A percentile compares a stretch with the other conserved stretches of the same genome.
Evolutionary conservation across 768 basidiomycete species (phyloP).

Genomic region (Solioccasus polychromus): DNA sequence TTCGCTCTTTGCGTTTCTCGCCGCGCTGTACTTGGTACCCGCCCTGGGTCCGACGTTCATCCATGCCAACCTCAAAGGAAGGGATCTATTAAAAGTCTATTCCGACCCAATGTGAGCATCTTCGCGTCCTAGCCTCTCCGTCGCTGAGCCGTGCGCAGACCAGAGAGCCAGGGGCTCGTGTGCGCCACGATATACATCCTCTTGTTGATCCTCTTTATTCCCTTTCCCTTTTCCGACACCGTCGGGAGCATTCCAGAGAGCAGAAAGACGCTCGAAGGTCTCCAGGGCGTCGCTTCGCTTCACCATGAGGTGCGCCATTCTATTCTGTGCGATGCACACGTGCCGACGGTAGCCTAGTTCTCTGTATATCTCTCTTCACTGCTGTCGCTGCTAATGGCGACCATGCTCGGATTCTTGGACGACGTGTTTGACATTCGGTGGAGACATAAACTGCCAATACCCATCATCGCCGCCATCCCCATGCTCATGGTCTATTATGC

Average conservation of each 20-base stretch:
- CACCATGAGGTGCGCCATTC: slow-evolving; percentile 63
- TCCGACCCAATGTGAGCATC: slow-evolving; percentile 61
- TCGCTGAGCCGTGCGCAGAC: slow-evolving; percentile 48
- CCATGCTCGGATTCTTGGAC: slow-evolving; percentile 92
- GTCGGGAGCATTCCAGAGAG: slow-evolving; percentile 46
- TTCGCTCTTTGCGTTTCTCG: slow-evolving; percentile 77
- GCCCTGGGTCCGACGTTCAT: slow-evolving; percentile 77
- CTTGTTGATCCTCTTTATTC: slow-evolving; percentile 87
- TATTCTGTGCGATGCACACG: not conserved
- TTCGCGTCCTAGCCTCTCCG: not conserved
- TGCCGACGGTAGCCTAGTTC: slow-evolving; percentile 45
- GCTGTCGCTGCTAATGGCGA: slow-evolving; percentile 89
- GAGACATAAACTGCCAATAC: slow-evolving; percentile 97
- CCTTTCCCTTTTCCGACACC: slow-evolving; percentile 86
- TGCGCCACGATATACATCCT: slow-evolving; percentile 88
- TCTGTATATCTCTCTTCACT: slow-evolving; percentile 91
- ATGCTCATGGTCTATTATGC: slow-evolving; percentile 96
- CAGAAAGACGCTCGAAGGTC: slow-evolving; percentile 45
- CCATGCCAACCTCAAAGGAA: slow-evolving; percentile 77
- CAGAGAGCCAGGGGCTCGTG: slow-evolving; percentile 91
- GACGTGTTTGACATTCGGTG: slow-evolving; percentile 98
- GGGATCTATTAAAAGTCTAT: slow-evolving; percentile 84
- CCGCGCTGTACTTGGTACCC: slow-evolving; percentile 78
- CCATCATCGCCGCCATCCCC: slow-evolving; percentile 92
- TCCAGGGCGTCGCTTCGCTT: slow-evolving; percentile 49